Conservation (phyloP, 345 rosid genomes). For the Citrus australasica region DNA sequence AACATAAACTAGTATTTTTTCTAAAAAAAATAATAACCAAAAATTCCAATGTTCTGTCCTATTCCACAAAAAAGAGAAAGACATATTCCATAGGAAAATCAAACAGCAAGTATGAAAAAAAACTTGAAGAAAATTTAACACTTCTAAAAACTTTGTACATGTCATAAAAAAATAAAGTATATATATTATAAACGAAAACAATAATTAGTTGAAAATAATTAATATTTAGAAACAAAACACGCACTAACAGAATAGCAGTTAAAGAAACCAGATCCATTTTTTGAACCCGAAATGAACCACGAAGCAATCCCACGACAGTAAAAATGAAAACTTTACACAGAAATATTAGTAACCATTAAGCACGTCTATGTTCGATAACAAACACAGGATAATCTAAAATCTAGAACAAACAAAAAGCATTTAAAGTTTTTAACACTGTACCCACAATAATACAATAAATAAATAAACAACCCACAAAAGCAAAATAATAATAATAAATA, state of each 20-base stretch:
- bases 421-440: not conserved
- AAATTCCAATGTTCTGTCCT: not conserved
- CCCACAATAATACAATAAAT: not conserved
- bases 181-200: not conserved
- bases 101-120: not conserved
- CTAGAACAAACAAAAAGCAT: constrained; percentile 4
- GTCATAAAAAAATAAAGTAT: not conserved
- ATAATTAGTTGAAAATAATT: not conserved
- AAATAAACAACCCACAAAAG: not conserved
- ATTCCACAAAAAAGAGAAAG: not conserved
- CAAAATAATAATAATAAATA: not conserved
- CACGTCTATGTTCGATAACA: constrained; percentile 22
- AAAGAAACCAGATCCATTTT: constrained; percentile 32
- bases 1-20: not conserved
- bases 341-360: constrained; percentile 8
- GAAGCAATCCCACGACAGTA: not conserved
- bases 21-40: not conserved
- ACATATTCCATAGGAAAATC: not conserved
- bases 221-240: not conserved
- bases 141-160: not conserved
- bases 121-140: not conserved
- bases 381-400: constrained; percentile 3
- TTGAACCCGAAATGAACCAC: constrained; percentile 16
- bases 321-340: not conserved
- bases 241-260: not conserved